Evolutionary conservation across 331 rosid genomes (phyloP), one percentile per base, ranked within the genome.

Genomic region (Ulmus americana): DNA sequence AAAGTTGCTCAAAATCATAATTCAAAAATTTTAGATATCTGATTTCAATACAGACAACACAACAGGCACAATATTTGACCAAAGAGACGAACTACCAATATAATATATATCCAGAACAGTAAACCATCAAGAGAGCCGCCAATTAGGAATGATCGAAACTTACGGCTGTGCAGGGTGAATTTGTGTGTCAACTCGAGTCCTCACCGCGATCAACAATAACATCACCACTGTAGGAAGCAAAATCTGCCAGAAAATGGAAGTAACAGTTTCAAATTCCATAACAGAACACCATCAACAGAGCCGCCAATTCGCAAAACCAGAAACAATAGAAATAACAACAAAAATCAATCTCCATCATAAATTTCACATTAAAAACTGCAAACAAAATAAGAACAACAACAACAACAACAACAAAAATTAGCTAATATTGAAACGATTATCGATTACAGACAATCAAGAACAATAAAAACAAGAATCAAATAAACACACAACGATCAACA

Each of bases 141-240:
- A 28, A 28, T 28, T 28, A 2, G 4, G 7, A 39, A 53, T 67
- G 50, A 71, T 59, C 59, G 59, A 35, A 39, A 82, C 98, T 85
- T 43, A 92, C 98, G 92, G 84, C 67, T 89, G 84, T 41, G 84
- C 82, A 8, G 88, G 91, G 75, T 92, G 98, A 82, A 92, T 86
- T 69, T 84, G 86, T 0, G 96, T 92, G 82, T 89, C 97, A 38
- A 82, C 98, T 67, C 48, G 84, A 9, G 87, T 92, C 87, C 98
- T 80, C 42, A 92, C 83, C 5, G 85, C 88, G 74, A 82, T 85
- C 61, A 92, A 80, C 76, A 92, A 81, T 82, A 89, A 44, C 88
- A 92, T 77, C 69, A 92, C 97, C 52, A 86, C 58, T 35, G 97
- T 77, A 15, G 98, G 98, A 55, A 92, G 98, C 71, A 92, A 89